A percentile compares a stretch with the other conserved stretches of the same genome.
phyloP scores from a whole-genome alignment of 139 green algal genomes.

The Limnomonas spitsbergensis region DNA sequence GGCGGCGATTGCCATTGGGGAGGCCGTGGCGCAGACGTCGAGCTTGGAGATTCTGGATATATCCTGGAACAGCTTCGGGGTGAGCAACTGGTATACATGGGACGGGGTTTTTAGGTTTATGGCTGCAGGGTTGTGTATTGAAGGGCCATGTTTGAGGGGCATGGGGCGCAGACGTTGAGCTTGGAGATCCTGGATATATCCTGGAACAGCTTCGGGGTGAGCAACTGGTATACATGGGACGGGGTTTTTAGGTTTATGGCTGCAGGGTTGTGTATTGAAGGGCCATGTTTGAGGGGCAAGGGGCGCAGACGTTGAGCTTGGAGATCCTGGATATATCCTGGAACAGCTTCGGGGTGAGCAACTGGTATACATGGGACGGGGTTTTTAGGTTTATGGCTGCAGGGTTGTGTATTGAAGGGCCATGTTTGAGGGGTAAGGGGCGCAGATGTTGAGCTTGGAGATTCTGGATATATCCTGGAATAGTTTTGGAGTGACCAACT shows the following conservation, averaged over 20 bases:
- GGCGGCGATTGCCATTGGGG: not conserved
- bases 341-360: slow-evolving; percentile 43
- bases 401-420: too few relatives aligned
- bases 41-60: slow-evolving; percentile 44
- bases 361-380: slow-evolving; percentile 29
- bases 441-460: slow-evolving; percentile 23
- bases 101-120: too few relatives aligned
- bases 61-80: slow-evolving; percentile 47
- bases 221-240: slow-evolving; percentile 29
- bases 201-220: slow-evolving; percentile 48
- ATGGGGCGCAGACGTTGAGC: not conserved
- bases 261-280: too few relatives aligned
- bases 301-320: slow-evolving; percentile 20
- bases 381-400: too few relatives aligned
- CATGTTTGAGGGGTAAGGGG: not conserved
- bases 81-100: slow-evolving; percentile 26
- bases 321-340: slow-evolving; percentile 45
- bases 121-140: too few relatives aligned
- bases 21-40: slow-evolving; percentile 5
- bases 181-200: slow-evolving; percentile 44
- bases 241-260: too few relatives aligned
- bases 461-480: slow-evolving; percentile 53
- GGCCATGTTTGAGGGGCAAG: too few relatives aligned
- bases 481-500: slow-evolving; percentile 32
- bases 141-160: too few relatives aligned